Conservation (phyloP, 805 yeast genomes). For the Ogataea ganodermae region DNA sequence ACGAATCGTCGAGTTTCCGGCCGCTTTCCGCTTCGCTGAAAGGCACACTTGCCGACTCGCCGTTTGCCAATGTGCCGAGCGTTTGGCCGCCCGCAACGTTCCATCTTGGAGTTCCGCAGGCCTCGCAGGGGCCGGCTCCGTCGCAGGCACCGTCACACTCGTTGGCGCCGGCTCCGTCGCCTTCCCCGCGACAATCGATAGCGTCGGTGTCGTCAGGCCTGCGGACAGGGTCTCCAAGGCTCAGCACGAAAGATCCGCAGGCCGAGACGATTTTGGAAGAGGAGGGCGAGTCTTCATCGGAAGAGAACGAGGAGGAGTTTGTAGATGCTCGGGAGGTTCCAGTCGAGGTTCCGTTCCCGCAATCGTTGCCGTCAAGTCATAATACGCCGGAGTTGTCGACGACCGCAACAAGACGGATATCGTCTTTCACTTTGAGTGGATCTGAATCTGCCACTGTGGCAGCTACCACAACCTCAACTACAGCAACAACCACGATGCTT, state of each 20-base stretch:
- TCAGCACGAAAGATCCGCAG: slow-evolving; percentile 3
- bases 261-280: slow-evolving; percentile 22
- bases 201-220: neutral
- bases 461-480: neutral
- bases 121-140: neutral
- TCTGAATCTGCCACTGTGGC: slow-evolving; percentile 4
- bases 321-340: slow-evolving; percentile 32
- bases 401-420: slow-evolving; percentile 17
- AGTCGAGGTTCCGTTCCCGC: slow-evolving; percentile 17
- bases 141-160: neutral
- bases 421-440: slow-evolving; percentile 13
- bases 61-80: neutral
- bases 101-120: slow-evolving; percentile 2
- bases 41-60: slow-evolving; percentile 8
- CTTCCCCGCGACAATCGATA: neutral
- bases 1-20: slow-evolving; percentile 4
- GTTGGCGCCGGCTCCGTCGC: slow-evolving; percentile 2
- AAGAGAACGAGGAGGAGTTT: slow-evolving; percentile 24
- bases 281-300: slow-evolving; percentile 14
- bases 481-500: neutral
- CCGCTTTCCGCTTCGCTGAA: slow-evolving; percentile 1
- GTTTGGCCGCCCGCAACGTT: neutral
- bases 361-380: slow-evolving; percentile 7
- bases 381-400: slow-evolving; percentile 4
- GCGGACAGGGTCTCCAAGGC: slow-evolving; percentile 10